Evolutionary conservation across 176 grass and related monocot genomes (phyloP), one percentile per base, ranked within the genome.

Genomic region (Carex littledalei): DNA sequence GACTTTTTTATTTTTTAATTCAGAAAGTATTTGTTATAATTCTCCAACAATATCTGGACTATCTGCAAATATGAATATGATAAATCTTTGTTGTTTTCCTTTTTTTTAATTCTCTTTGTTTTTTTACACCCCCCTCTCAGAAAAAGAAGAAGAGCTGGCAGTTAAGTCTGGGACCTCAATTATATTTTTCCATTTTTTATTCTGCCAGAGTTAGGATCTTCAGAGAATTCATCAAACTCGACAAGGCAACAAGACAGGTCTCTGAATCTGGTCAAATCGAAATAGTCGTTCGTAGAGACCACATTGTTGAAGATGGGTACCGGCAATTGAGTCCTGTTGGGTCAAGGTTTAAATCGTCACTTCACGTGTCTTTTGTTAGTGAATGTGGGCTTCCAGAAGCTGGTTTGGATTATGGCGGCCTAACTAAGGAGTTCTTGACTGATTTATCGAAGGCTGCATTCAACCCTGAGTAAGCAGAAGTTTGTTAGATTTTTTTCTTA

Each of bases 351-450:
- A 94, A 92, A 82, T 98, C 91, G 53, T 93, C 85, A 84, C 92
- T 98, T 89, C 90, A 98, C 35, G 93, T 98, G 61, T 98, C 95
- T 15, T 98, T 98, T 93, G 87, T 95, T 8, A 98, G 91, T 90
- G 91, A 93, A 84, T 95, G 95, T 61, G 93, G 95, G 76, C 93
- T 98, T 93, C 93, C 93, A 78, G 95, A 98, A 88, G 93, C 91
- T 90, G 95, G 95, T 92, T 90, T 98, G 84, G 93, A 98, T 67
- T 98, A 98, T 68, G 95, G 95, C 69, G 95, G 95, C 74, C 83
- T 98, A 64, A 95, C 95, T 62, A 98, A 98, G 71, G 93, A 98
- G 85, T 98, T 98, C 55, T 91, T 95, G 88, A 98, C 95, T 22
- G 95, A 98, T 95, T 85, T 98, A 59, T 90, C 91, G 13, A 98